Evolutionary conservation across 179 eudicot genomes (phyloP).

Genomic region (Silene noctiflora): DNA sequence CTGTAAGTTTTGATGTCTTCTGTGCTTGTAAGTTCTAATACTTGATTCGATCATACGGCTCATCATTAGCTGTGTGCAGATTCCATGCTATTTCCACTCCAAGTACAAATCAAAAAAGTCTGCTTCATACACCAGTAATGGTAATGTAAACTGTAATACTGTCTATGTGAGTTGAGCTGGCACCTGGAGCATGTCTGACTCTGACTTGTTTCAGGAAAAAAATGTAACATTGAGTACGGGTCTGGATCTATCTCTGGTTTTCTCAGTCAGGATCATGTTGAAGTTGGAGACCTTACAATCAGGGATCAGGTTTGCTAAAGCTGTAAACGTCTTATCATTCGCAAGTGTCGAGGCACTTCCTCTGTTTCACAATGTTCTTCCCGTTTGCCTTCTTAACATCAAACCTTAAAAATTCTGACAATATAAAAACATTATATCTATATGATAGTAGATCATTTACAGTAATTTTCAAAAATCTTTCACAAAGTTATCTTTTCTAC

Average conservation of each 20-base stretch:
- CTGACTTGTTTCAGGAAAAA: slow-evolving; percentile 40
- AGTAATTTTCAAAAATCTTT: too few species aligned
- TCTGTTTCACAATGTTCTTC: too few species aligned
- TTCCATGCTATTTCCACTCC: slow-evolving; percentile 65
- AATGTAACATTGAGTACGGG: slow-evolving; percentile 54
- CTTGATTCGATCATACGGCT: slow-evolving; percentile 8
- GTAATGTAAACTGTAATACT: slow-evolving; percentile 30
- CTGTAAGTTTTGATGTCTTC: slow-evolving; percentile 45
- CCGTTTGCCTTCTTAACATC: too few species aligned
- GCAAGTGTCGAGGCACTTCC: too few species aligned
- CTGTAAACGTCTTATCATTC: background rate
- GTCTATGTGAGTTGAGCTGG: slow-evolving; percentile 2
- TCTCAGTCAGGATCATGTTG: slow-evolving; percentile 70
- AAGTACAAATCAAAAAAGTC: slow-evolving; percentile 64
- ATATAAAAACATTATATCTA: too few species aligned
- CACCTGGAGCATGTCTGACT: background rate
- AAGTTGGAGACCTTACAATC: slow-evolving; percentile 59
- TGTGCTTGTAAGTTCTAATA: slow-evolving; percentile 7
- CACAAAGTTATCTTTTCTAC: too few species aligned
- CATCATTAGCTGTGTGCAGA: slow-evolving; percentile 39
- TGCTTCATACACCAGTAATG: slow-evolving; percentile 46
- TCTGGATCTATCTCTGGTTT: slow-evolving; percentile 72
- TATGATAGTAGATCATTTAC: too few species aligned
- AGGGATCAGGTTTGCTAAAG: slow-evolving; percentile 50
- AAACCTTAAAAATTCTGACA: too few species aligned